Evolutionary conservation across 768 basidiomycete genomes (phyloP).

Genomic region (Hygrocybe punicea): DNA sequence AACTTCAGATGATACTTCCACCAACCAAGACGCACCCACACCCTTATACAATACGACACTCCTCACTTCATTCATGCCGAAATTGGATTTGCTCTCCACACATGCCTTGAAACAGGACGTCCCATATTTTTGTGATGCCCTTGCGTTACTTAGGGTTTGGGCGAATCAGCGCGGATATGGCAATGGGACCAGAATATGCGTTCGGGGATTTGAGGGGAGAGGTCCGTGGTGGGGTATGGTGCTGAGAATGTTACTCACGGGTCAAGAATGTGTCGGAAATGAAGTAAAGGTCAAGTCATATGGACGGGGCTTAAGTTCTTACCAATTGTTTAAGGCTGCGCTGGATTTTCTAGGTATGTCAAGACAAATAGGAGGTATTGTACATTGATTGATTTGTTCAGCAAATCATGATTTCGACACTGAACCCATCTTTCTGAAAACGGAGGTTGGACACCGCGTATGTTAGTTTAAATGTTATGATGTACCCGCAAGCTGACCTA

Average conservation of each 20-base stretch:
- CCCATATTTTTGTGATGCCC: slow-evolving; percentile 67
- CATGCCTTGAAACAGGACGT: slow-evolving; percentile 53
- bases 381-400: slow-evolving; percentile 25
- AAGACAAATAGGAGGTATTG: not conserved
- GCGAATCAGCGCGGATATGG: slow-evolving; percentile 81
- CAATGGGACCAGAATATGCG: slow-evolving; percentile 51
- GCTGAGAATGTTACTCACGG: slow-evolving; percentile 57
- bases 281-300: slow-evolving; percentile 45
- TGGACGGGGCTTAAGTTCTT: slow-evolving; percentile 82
- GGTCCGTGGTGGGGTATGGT: slow-evolving; percentile 70
- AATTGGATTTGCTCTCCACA: slow-evolving; percentile 50
- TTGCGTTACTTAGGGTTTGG: slow-evolving; percentile 85
- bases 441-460: slow-evolving; percentile 53
- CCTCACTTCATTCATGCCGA: slow-evolving; percentile 49
- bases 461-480: slow-evolving; percentile 14
- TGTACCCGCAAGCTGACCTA: not conserved
- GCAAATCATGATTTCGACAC: slow-evolving; percentile 67
- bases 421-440: slow-evolving; percentile 58
- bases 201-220: slow-evolving; percentile 66
- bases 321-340: slow-evolving; percentile 83
- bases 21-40: slow-evolving; percentile 43
- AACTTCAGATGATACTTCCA: slow-evolving; percentile 15
- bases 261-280: slow-evolving; percentile 53
- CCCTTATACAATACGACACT: slow-evolving; percentile 80
- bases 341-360: slow-evolving; percentile 77